phyloP scores from a whole-genome alignment of 2,329 filamentous ascomycete species.

The Fusarium sp. region DNA sequence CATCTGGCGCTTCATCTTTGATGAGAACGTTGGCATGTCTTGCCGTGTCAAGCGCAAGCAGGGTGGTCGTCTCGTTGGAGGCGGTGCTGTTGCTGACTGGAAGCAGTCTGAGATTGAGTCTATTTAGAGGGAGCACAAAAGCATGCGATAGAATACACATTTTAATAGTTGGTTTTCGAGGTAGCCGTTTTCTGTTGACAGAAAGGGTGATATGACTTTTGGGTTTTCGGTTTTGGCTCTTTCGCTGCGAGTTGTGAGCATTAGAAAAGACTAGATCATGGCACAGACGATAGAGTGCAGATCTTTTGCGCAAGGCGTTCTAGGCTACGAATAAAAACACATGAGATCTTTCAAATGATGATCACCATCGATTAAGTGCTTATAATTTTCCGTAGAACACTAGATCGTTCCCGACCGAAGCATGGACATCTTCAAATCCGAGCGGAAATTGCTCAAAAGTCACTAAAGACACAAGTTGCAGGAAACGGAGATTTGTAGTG shows the following conservation, averaged over 20 bases:
- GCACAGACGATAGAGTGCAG: constrained; percentile 10
- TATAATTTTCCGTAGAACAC: neutral
- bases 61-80: constrained; percentile 72
- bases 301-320: constrained; percentile 33
- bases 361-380: constrained; percentile 1
- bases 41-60: constrained; percentile 93
- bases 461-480: neutral
- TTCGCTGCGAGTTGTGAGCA: neutral
- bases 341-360: neutral
- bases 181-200: neutral
- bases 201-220: neutral
- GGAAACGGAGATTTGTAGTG: constrained; percentile 3
- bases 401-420: neutral
- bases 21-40: constrained; percentile 88
- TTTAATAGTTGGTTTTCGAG: constrained; percentile 17
- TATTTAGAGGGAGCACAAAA: constrained; percentile 50
- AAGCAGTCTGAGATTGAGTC: constrained; percentile 77
- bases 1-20: constrained; percentile 95
- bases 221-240: neutral
- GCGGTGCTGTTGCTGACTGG: constrained; percentile 62
- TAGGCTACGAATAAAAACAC: constrained; percentile 19
- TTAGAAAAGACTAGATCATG: constrained; percentile 3
- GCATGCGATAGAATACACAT: neutral
- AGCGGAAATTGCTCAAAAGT: neutral
- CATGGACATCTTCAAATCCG: neutral